Evolutionary conservation across 805 yeast species (phyloP).

Genomic region (Monosporozyma servazzii): DNA sequence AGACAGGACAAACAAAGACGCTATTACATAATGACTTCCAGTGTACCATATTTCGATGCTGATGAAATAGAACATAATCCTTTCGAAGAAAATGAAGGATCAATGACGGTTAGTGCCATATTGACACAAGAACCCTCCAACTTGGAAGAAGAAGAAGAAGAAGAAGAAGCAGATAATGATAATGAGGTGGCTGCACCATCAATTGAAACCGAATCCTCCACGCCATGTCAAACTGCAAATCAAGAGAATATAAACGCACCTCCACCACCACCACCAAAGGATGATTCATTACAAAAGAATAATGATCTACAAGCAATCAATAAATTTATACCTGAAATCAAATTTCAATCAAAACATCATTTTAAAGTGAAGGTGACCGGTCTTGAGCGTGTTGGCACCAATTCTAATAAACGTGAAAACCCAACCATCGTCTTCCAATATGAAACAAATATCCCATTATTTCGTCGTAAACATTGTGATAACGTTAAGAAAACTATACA

Average conservation of each 20-base stretch:
- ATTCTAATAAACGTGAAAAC: constrained; percentile 52
- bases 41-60: constrained; percentile 1
- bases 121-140: neutral
- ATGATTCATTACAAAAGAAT: neutral
- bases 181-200: neutral
- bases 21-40: neutral
- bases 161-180: neutral
- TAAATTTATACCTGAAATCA: constrained; percentile 8
- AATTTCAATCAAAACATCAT: constrained; percentile 21
- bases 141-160: neutral
- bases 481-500: constrained; percentile 72
- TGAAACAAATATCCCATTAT: constrained; percentile 61
- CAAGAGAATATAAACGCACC: neutral
- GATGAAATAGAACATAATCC: constrained; percentile 57
- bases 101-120: neutral
- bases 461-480: constrained; percentile 57
- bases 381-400: constrained; percentile 54
- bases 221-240: neutral
- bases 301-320: neutral
- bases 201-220: neutral
- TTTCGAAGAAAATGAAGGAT: constrained; percentile 38
- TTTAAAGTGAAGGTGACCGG: constrained; percentile 52
- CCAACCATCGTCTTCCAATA: constrained; percentile 73
- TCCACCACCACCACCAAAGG: neutral
- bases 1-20: neutral